These are phyloP conservation scores for Inonotus hispidus DNA, from an alignment of 1,284 basidiomycete species.

Conservation along the genomic window DNA sequence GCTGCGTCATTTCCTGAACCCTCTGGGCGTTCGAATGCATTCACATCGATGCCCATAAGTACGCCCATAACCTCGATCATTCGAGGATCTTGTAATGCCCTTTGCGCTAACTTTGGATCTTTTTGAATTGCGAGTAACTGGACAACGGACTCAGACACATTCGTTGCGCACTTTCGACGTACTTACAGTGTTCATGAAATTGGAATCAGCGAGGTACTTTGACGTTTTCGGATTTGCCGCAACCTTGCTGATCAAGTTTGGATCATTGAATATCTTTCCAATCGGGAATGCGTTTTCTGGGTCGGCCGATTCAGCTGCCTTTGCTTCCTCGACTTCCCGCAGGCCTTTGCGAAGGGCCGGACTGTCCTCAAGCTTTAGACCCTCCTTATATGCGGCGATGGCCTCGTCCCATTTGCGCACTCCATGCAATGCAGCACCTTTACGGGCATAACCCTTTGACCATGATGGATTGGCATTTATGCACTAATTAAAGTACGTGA, in stretches of 20 bases:
- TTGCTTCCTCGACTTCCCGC: constrained; percentile 78
- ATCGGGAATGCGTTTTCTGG: constrained; percentile 46
- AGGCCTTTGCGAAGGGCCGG: constrained; percentile 83
- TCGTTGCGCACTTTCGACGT: background rate
- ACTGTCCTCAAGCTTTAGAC: constrained; percentile 78
- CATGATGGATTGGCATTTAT: constrained; percentile 79
- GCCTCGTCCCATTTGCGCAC: constrained; percentile 76
- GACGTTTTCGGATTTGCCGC: constrained; percentile 83
- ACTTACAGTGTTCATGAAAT: constrained; percentile 66
- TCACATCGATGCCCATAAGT: constrained; percentile 91
- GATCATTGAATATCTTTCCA: constrained; percentile 82
- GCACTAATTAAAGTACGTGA: constrained; percentile 39
- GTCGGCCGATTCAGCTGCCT: constrained; percentile 24
- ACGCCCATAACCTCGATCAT: constrained; percentile 94
- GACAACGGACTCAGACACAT: background rate
- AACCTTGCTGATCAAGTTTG: constrained; percentile 78
- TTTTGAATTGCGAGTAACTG: constrained; percentile 59
- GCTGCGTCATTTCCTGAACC: constrained; percentile 48
- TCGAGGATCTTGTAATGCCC: constrained; percentile 73
- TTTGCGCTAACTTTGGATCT: constrained; percentile 56
- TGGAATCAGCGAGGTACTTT: constrained; percentile 77
- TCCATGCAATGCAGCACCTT: constrained; percentile 94
- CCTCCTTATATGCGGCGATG: constrained; percentile 69
- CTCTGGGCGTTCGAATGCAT: constrained; percentile 81
- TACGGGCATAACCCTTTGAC: constrained; percentile 89